Evolutionary conservation across 2,329 filamentous ascomycete genomes (phyloP).

Genomic region (Pyricularia sp.): DNA sequence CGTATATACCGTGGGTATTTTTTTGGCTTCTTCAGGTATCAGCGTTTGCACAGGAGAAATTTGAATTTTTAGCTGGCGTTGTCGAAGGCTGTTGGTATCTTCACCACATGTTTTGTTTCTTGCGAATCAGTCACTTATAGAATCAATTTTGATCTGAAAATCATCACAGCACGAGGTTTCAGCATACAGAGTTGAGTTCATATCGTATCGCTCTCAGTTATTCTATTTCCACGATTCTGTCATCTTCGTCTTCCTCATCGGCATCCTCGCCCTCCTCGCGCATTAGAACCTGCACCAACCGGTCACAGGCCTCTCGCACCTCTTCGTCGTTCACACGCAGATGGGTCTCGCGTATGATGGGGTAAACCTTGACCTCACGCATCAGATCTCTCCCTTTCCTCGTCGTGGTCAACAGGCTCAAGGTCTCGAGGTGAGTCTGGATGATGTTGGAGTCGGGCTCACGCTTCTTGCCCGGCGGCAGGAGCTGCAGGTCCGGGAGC

Average conservation of each 20-base stretch:
- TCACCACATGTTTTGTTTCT: background rate
- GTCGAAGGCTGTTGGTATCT: background rate
- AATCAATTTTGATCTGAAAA: background rate
- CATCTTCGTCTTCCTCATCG: slow-evolving; percentile 35
- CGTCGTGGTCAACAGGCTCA: slow-evolving; percentile 72
- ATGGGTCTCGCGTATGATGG: slow-evolving; percentile 79
- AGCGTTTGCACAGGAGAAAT: background rate
- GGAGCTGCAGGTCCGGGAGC: slow-evolving; percentile 78
- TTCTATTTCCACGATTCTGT: slow-evolving; percentile 42
- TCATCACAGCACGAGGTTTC: background rate
- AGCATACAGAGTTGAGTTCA: background rate
- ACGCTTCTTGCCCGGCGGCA: slow-evolving; percentile 79
- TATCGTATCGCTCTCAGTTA: background rate
- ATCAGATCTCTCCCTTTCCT: slow-evolving; percentile 60
- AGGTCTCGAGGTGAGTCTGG: slow-evolving; percentile 76
- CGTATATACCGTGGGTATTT: background rate
- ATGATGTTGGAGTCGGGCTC: slow-evolving; percentile 67
- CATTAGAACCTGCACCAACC: slow-evolving; percentile 80
- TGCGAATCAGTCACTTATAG: background rate
- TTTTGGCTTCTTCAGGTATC: background rate
- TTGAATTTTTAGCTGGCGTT: background rate
- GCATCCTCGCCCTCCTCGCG: slow-evolving; percentile 44
- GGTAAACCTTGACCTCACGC: slow-evolving; percentile 71
- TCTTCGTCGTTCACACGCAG: slow-evolving; percentile 62
- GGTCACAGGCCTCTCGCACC: slow-evolving; percentile 73